Evolutionary conservation across 345 rosid genomes (phyloP), one percentile per base, ranked within the genome.

Genomic region (Ceriops tagal): DNA sequence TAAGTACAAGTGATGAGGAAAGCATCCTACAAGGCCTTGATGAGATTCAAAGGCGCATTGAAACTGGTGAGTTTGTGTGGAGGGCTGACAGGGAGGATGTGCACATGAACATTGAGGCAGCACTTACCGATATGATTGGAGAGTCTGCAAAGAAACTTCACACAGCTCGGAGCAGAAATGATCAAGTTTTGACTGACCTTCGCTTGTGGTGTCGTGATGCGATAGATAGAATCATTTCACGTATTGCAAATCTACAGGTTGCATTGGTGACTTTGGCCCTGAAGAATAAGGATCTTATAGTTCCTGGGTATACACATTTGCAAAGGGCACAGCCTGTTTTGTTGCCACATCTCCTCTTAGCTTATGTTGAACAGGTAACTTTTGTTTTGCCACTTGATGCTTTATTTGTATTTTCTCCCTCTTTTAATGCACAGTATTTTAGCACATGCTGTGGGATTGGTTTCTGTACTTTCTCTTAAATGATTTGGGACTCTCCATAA

Each of bases 141-240:
- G 98, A 92, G 46, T 96, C 99, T 62, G 99, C 98, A 4, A 95
- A 95, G 85, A 95, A 90, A 68, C 97, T 95, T 21, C 98, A 95
- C 79, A 92, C 98, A 1, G 98, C 99, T 60, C 72, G 97, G 22
- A 95, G 96, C 74, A 80, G 96, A 69, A 95, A 95, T 26, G 97
- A 95, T 65, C 99, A 88, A 71, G 96, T 88, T 65, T 81, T 82
- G 83, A 95, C 96, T 4, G 98, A 95, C 81, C 90, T 90, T 71
- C 87, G 89, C 34, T 79, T 95, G 5, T 95, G 96, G 99, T 95
- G 99, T 64, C 92, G 96, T 56, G 92, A 95, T 71, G 96, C 99
- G 22, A 87, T 95, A 20, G 96, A 92, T 67, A 68, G 67, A 26
- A 83, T 90, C 10, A 3, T 81, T n/a, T 80, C 47, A 8, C 78